Evolutionary conservation across 306 rosid species (phyloP), one percentile per base, ranked within the genome.

Genomic region (Trichosanthes truncata): DNA sequence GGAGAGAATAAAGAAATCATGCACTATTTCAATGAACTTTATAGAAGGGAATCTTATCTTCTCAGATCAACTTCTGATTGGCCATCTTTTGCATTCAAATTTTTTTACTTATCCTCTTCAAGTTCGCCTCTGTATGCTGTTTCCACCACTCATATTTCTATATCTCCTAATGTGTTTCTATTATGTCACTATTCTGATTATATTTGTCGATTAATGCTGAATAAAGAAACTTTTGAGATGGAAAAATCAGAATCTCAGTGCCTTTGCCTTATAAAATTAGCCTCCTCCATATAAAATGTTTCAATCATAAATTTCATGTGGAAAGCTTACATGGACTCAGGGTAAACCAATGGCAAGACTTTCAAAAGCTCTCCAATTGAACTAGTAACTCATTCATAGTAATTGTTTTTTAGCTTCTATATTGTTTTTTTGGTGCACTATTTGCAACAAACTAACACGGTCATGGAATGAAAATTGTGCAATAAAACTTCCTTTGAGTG

Each of bases 111-210:
- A 55, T 55, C 69, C 31, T 10, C 11, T 79, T 79, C 5, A 41
- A 61, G 60, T 29, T 62, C 23, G 20, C 51, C 13, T 14, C 10
- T 35, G 49, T 55, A 23, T 61, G 6, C 4, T 45, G 71, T 69
- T 82, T 80, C 86, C 82, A 80, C 80, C 65, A 56, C 31, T 67
- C 33, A 72, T 43, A 40, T 67, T 75, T 76, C 59, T 75, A 51
- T 38, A 75, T 40, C 41, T 82, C 40, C 43, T 51, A 59, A 59
- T 68, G 74, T 74, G 80, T 83, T 74, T 53, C 45, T 53, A 68
- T 38, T 18, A 52, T 77, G 60, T 25, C 63, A 52, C 20, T 17
- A 38, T 80, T 29, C 20, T 55, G 0, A 52, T 55, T 35, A 43
- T 43, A 21, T 41, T 67, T 63, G 20, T 63, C 17, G 9, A 12